Evolutionary conservation across 2,329 filamentous ascomycete species (phyloP), one percentile per base, ranked within the genome.

Genomic region (Monilinia aucupariae): DNA sequence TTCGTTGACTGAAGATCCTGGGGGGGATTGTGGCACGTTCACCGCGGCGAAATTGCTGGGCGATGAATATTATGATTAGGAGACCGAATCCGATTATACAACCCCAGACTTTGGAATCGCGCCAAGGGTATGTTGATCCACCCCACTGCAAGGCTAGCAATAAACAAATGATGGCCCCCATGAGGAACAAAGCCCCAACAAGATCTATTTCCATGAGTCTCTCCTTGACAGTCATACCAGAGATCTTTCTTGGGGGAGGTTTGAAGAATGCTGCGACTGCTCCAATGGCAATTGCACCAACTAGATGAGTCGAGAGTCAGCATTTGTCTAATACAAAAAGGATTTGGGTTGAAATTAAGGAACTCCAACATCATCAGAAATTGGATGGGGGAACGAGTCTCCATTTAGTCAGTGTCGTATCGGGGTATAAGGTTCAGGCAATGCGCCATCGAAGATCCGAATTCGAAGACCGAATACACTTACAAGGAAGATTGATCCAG

Each of bases 21-120:
- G 78, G 75, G 0, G 80, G 78, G 9, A 85, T 76, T 72, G 83
- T 82, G 27, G 82, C 81, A 8, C 76, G 70, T 25, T 80, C 78
- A 4, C 79, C 80, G 52, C 78, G 74, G 27, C 71, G 76, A 63
- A 74, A 78, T 67, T 81, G 76, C 20, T 74, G 71, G 12, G 70
- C 64, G 25, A 72, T 71, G 68, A 80, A 81, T n/a, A 71, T 66
- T 20, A 71, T 65, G 7, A 76, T 67, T 15, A 76, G 55, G 3
- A 73, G 55, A 25, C 64, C 72, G 58, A 74, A 74, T 9, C 77
- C 78, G 34, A 80, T 74, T 37, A 81, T 68, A 15, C 78, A 76
- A 2, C 78, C 78, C 66, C 80, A 75, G 39, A 81, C 75, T 39
- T 72, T 69, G 37, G 75, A 75, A 1, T 75, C 74, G 56, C 75